Evolutionary conservation across 805 yeast genomes (phyloP).

Genomic region (Candida broadrunensis): DNA sequence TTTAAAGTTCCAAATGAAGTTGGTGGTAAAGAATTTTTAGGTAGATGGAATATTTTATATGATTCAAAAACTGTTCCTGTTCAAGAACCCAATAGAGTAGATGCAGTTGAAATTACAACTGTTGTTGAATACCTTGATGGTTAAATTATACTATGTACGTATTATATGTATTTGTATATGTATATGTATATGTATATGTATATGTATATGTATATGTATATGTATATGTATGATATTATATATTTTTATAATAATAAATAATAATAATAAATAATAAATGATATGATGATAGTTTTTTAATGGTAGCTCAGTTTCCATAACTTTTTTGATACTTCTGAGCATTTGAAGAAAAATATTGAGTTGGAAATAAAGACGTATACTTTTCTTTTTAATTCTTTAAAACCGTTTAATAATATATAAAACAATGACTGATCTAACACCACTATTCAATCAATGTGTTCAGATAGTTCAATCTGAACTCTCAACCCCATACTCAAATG

Average conservation of each 20-base stretch:
- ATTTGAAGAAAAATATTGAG: too few species aligned
- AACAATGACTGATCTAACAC: slow-evolving; percentile 53
- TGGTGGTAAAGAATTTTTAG: slow-evolving; percentile 26
- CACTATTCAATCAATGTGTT: slow-evolving; percentile 46
- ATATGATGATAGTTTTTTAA: too few species aligned
- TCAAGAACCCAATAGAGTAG: slow-evolving; percentile 11
- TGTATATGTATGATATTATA: too few species aligned
- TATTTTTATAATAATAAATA: too few species aligned
- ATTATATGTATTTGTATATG: too few species aligned
- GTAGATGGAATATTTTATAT: slow-evolving; percentile 42
- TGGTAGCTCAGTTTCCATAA: too few species aligned
- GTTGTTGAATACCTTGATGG: slow-evolving; percentile 28
- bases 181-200: neutral
- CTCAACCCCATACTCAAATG: neutral
- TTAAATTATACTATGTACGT: slow-evolving; percentile 7
- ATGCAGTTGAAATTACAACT: slow-evolving; percentile 31
- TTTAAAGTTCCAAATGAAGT: slow-evolving; percentile 16
- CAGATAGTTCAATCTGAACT: slow-evolving; percentile 38
- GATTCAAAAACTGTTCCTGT: slow-evolving; percentile 26
- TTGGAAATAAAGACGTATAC: too few species aligned
- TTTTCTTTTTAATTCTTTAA: too few species aligned
- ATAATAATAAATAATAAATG: too few species aligned
- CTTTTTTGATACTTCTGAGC: too few species aligned
- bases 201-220: too few species aligned
- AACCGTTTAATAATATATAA: too few species aligned